A percentile compares a stretch with the other conserved stretches of the same genome.
phyloP scores from a whole-genome alignment of 2,329 filamentous ascomycete genomes.

The Penicillium sp. region DNA sequence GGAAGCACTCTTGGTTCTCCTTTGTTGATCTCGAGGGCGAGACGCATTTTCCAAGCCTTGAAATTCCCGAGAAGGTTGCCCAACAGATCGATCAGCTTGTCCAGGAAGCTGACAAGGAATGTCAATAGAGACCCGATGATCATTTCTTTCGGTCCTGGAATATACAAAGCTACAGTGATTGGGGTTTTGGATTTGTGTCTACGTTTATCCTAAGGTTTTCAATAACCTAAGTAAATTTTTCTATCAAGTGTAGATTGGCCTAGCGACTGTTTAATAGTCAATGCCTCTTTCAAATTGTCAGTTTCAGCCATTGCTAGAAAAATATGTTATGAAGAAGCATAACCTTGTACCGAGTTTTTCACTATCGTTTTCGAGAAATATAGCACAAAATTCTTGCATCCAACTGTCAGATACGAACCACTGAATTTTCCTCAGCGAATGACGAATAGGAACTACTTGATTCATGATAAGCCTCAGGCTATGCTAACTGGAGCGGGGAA shows the following conservation, averaged over 20 bases:
- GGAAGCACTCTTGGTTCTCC: conserved; percentile 14
- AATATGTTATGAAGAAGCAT: too few species aligned
- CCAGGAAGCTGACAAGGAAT: background rate
- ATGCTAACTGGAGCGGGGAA: background rate
- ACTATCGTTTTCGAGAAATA: too few species aligned
- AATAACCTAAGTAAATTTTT: too few species aligned
- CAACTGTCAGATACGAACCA: too few species aligned
- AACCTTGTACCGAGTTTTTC: too few species aligned
- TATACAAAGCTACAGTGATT: background rate
- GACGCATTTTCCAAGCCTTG: conserved; percentile 19
- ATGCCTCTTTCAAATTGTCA: too few species aligned
- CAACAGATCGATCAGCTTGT: conserved; percentile 11
- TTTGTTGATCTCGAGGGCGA: conserved; percentile 19
- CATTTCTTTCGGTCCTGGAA: background rate
- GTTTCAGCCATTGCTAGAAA: too few species aligned
- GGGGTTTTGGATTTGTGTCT: background rate
- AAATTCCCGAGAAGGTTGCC: conserved; percentile 13
- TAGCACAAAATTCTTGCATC: too few species aligned
- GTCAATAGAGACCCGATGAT: too few species aligned
- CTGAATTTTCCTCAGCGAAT: too few species aligned
- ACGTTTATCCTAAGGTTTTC: background rate
- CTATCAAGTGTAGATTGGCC: too few species aligned
- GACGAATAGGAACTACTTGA: background rate
- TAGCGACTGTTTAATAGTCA: too few species aligned
- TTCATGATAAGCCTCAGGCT: background rate